Evolutionary conservation across 192 early-diverging fungal species (phyloP).

Genomic region (Dimargaris cristalligena): DNA sequence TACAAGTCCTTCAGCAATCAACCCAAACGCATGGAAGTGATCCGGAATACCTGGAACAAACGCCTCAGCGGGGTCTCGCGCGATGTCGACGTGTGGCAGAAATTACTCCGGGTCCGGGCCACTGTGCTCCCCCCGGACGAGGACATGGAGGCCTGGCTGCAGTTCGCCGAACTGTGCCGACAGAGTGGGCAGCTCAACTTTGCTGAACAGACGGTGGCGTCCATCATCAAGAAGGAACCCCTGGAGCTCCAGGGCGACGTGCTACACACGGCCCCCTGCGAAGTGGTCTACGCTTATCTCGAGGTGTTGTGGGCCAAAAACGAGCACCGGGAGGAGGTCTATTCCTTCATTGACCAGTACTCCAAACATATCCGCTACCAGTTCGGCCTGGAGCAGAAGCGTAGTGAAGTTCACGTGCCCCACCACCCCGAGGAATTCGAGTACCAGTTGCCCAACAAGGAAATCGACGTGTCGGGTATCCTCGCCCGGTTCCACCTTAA

Average conservation of each 20-base stretch:
- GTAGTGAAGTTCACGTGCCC: background rate
- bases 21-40: slow-evolving; percentile 46
- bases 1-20: slow-evolving; percentile 76
- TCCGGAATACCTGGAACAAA: slow-evolving; percentile 71
- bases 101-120: slow-evolving; percentile 68
- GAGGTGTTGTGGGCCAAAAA: slow-evolving; percentile 72
- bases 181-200: slow-evolving; percentile 69
- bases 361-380: slow-evolving; percentile 38
- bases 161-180: slow-evolving; percentile 86
- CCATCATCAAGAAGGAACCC: slow-evolving; percentile 20
- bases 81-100: slow-evolving; percentile 92
- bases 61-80: slow-evolving; percentile 76
- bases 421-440: background rate
- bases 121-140: slow-evolving; percentile 79
- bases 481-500: slow-evolving; percentile 80
- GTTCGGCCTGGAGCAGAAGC: slow-evolving; percentile 10
- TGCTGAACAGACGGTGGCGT: slow-evolving; percentile 60
- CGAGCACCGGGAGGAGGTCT: slow-evolving; percentile 43
- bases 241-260: slow-evolving; percentile 1
- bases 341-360: slow-evolving; percentile 61
- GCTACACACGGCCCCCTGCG: slow-evolving; percentile 32
- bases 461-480: slow-evolving; percentile 17
- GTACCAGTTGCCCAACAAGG: slow-evolving; percentile 1
- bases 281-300: slow-evolving; percentile 78
- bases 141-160: slow-evolving; percentile 91